Evolutionary conservation across 176 grass and related monocot species (phyloP), one percentile per base, ranked within the genome.

Genomic region (Oryza punctata): DNA sequence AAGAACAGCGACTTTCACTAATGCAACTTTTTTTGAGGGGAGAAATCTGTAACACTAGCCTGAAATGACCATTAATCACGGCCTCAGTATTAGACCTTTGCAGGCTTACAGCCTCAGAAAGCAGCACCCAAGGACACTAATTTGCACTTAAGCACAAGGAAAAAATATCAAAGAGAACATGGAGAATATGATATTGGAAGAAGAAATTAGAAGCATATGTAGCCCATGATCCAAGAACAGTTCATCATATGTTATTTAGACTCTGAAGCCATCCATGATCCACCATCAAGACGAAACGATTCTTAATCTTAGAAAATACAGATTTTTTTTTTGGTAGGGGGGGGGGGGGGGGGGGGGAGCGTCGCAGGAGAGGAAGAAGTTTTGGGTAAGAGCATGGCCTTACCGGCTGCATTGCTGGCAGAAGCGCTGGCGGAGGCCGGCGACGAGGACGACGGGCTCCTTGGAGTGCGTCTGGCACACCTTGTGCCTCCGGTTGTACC

Each of bases 371-470:
- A 24, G 64, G 19, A 57, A 19, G 7, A 57, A 7, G 6, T 45
- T 78, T 64, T 12, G 35, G 72, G 65, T 35, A 6, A 6, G 29
- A 40, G 43, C 52, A 70, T 41, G 44, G 64, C 9, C 23, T 67
- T 72, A 98, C 96, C 96, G 85, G 91, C 96, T 98, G 90, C 96
- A 98, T 95, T 98, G 96, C 87, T 98, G 96, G 84, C 96, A 98
- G 89, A 98, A 98, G 88, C 96, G 89, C 85, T 98, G 96, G 61
- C 89, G 96, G 37, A 93, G 86, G n/a, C 96, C 96, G 25, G 89
- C 85, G 73, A 95, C 93, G 85, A 95, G 46, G 24, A 95, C 96
- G 41, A 91, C 91, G 47, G 85, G 59, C 3, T 91, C 89, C 82
- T 95, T 98, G 25, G 89, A 77, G 78, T 98, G 96, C 35, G 79